phyloP scores from a whole-genome alignment of 805 yeast species.

The Starmerella tilneyi region DNA sequence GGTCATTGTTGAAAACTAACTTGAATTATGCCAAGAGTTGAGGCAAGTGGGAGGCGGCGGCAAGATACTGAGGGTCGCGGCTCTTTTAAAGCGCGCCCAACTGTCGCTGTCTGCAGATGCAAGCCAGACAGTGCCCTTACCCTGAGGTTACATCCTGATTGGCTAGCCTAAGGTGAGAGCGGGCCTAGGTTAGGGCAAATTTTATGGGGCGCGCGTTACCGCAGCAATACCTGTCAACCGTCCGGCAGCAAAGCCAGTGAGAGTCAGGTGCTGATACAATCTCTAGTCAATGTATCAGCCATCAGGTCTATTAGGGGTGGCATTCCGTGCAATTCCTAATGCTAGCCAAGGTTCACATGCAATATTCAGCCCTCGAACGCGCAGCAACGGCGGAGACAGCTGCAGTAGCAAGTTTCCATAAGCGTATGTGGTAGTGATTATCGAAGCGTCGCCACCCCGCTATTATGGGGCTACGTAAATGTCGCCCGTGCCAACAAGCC shows the following conservation, averaged over 20 bases:
- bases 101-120: conserved; percentile 5
- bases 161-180: conserved; percentile 4
- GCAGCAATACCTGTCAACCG: not conserved
- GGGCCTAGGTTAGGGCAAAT: not conserved
- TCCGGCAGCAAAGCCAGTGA: not conserved
- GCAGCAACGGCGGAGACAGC: conserved; percentile 2
- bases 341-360: too few species aligned
- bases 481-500: too few species aligned
- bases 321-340: too few species aligned
- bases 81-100: conserved; percentile 8
- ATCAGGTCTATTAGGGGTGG: too few species aligned
- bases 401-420: not conserved
- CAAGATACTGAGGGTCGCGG: not conserved
- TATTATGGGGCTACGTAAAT: too few species aligned
- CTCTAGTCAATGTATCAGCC: too few species aligned
- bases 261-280: not conserved
- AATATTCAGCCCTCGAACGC: too few species aligned
- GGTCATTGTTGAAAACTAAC: not conserved
- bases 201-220: not conserved
- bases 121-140: conserved; percentile 4
- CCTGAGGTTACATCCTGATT: not conserved
- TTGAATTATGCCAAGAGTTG: not conserved
- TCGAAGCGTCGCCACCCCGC: too few species aligned
- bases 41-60: not conserved
- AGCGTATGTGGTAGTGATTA: not conserved